Evolutionary conservation across 768 basidiomycete genomes (phyloP), one percentile per base, ranked within the genome.

Genomic region (Serpula lacrymans): DNA sequence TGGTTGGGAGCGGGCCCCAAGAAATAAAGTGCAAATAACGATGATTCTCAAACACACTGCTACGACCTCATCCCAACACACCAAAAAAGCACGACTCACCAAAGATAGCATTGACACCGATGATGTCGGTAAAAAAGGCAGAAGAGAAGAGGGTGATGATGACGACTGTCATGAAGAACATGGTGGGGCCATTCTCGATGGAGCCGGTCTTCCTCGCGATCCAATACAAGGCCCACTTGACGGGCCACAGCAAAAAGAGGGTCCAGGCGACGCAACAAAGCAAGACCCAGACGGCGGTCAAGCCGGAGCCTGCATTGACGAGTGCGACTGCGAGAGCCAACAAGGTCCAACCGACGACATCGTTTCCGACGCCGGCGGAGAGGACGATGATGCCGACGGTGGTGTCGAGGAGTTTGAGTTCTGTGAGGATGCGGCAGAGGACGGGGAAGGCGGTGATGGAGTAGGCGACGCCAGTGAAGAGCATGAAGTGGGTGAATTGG

Each of bases 381-480:
- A 99, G 76, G 1, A 93, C 93, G 18, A 96, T 82, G 44, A 96
- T 83, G 5, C 94, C 96, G 26, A 99, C 90, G 1, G 81, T 83
- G 0, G 91, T 96, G 45, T 93, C 87, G 46, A 98, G 72, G 2
- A 99, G 69, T 61, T 93, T 92, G 41, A 95, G 77, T 57, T 96
- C 93, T 2, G 86, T 87, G 32, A 97, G 69, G 62, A 96, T 87
- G 47, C 93, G 75, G 60, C 87, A 90, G 6, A 92, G 69, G 2
- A 92, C 84, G 1, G 90, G 88, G 47, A 91, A 88, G 0, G 88
- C 88, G 0, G 88, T 90, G 53, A 91, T 91, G 3, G 85, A 84
- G 65, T 83, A 92, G 1, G 92, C 91, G 16, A 94, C 90, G 11
- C 90, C 92, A 8, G 88, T 82, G 63, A 98, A 97, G 26, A 99